Evolutionary conservation across 2,329 filamentous ascomycete genomes (phyloP).

Genomic region (Verticillium zaregamsianum): DNA sequence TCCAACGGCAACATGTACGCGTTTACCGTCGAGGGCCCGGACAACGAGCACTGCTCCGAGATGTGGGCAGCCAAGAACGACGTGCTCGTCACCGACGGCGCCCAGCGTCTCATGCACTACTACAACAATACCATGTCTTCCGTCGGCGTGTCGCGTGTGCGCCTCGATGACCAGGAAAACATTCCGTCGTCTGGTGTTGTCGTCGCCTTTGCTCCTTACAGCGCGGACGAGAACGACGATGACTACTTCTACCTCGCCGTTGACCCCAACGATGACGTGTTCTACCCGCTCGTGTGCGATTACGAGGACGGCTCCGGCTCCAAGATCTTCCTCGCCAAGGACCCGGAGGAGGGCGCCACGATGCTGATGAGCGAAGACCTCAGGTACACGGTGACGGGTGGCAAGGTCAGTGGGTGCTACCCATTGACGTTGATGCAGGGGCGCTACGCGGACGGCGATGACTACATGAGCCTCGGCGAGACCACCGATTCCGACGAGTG

Average conservation of each 20-base stretch:
- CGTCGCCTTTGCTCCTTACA: slow-evolving; percentile 14
- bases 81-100: slow-evolving; percentile 17
- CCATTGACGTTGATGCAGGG: not conserved
- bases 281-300: slow-evolving; percentile 24
- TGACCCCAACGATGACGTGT: slow-evolving; percentile 15
- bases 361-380: slow-evolving; percentile 18
- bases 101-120: slow-evolving; percentile 24
- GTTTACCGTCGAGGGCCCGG: slow-evolving; percentile 13
- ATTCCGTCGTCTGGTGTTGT: slow-evolving; percentile 13
- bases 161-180: slow-evolving; percentile 13
- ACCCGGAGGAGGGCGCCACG: slow-evolving; percentile 16
- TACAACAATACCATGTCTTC: slow-evolving; percentile 25
- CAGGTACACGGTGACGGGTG: slow-evolving; percentile 21
- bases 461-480: not conserved
- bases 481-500: not conserved
- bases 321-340: slow-evolving; percentile 22
- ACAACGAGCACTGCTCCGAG: slow-evolving; percentile 15
- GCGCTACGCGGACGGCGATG: not conserved
- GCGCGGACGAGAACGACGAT: slow-evolving; percentile 3
- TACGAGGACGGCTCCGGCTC: slow-evolving; percentile 15
- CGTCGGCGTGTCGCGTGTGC: slow-evolving; percentile 24
- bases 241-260: slow-evolving; percentile 15
- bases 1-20: slow-evolving; percentile 29
- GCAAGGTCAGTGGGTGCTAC: slow-evolving; percentile 12
- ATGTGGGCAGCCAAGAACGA: slow-evolving; percentile 17